These are phyloP conservation scores for Fibroporia radiculosa DNA, from an alignment of 768 basidiomycete genomes.

Conservation along the genomic window DNA sequence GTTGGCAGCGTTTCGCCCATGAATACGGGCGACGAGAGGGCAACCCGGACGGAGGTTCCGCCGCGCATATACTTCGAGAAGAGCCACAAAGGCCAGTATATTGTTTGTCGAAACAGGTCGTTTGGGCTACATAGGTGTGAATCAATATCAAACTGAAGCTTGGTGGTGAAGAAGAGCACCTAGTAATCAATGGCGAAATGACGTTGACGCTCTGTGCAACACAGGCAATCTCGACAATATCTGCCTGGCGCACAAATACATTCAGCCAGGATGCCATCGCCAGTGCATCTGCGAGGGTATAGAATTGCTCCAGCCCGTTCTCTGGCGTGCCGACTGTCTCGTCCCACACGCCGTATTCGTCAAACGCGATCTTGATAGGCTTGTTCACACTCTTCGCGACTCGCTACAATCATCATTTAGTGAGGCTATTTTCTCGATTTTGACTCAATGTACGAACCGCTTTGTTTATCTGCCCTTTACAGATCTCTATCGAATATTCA, in stretches of 20 bases:
- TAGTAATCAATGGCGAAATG: conserved; percentile 30
- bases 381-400: conserved; percentile 13
- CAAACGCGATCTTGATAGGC: conserved; percentile 18
- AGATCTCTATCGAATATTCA: conserved; percentile 19
- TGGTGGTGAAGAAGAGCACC: conserved; percentile 16
- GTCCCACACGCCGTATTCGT: conserved; percentile 21
- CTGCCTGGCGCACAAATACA: conserved; percentile 51
- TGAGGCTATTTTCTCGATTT: too few species aligned
- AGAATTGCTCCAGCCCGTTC: conserved; percentile 16
- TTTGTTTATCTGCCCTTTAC: conserved; percentile 17
- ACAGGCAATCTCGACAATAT: conserved; percentile 53
- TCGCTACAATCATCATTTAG: conserved; percentile 6
- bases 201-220: conserved; percentile 51
- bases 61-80: conserved; percentile 52
- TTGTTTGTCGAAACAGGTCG: conserved; percentile 38
- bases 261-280: conserved; percentile 57
- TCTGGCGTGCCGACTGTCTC: conserved; percentile 20
- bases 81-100: conserved; percentile 43
- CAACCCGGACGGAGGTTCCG: conserved; percentile 33
- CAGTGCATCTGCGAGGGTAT: conserved; percentile 20
- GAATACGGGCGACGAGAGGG: conserved; percentile 30
- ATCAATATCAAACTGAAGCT: conserved; percentile 20
- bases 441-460: conserved; percentile 9
- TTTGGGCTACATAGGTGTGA: conserved; percentile 25
- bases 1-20: conserved; percentile 42